A percentile compares a stretch with the other conserved stretches of the same genome.
Conservation (phyloP, 78 protist genomes). For the Dictyostelium brefeldianum region DNA sequence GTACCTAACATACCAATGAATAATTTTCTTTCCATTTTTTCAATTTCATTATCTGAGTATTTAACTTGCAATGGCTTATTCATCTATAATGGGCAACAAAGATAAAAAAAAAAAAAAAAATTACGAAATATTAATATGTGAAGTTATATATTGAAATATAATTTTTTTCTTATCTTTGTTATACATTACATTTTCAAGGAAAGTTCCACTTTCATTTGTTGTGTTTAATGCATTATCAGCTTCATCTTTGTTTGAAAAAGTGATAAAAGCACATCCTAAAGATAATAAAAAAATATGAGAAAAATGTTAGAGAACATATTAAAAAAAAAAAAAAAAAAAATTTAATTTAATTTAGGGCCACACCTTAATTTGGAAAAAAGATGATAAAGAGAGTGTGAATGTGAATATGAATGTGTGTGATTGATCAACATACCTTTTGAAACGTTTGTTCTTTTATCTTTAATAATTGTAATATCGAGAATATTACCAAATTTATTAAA, state of each 20-base stretch:
- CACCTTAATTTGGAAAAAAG: neutral
- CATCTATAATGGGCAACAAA: conserved; percentile 39
- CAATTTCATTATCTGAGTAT: conserved; percentile 79
- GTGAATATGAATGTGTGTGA: neutral
- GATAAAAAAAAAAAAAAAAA: neutral
- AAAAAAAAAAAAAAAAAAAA: neutral
- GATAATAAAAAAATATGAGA: neutral
- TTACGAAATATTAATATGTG: neutral
- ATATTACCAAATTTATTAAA: conserved; percentile 48
- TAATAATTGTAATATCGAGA: conserved; percentile 45
- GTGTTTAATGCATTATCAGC: conserved; percentile 64
- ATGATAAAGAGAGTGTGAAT: neutral
- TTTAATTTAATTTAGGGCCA: neutral
- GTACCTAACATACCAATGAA: conserved; percentile 77
- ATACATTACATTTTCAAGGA: conserved; percentile 50
- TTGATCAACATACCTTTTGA: conserved; percentile 43
- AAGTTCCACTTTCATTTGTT: conserved; percentile 15
- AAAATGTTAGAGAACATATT: neutral
- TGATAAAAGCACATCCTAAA: conserved; percentile 78
- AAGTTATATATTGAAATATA: neutral
- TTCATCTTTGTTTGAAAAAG: conserved; percentile 51
- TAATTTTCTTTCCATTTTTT: conserved; percentile 80
- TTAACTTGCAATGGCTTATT: conserved; percentile 74
- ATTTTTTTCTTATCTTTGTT: neutral
- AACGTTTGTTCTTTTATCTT: conserved; percentile 60